Evolutionary conservation across 805 yeast genomes (phyloP), one percentile per base, ranked within the genome.

Genomic region (Kluyveromyces dobzhanskii): DNA sequence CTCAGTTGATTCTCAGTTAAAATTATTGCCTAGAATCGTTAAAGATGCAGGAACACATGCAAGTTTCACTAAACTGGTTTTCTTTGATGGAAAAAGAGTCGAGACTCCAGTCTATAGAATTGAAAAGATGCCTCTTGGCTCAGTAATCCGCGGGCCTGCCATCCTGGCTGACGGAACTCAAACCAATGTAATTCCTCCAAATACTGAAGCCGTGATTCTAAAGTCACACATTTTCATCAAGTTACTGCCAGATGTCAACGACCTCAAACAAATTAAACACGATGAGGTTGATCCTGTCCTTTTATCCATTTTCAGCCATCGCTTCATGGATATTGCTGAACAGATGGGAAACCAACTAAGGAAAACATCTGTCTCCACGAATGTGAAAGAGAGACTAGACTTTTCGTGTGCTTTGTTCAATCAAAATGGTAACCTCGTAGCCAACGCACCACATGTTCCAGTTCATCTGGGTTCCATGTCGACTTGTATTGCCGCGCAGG

Each of bases 301-400:
- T 46, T 59, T 85, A 29, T 81, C 94, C 0, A 80, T 85, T 17
- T 85, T 85, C 60, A 80, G 85, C 25, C 87, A 84, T 57, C 66
- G 94, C 44, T 85, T 85, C 57, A 84, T 85, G 90, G 86, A 85
- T 45, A 84, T 85, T 57, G 95, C 95, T 7, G 94, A 85, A 49
- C 90, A 82, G 54, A 85, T 85, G 94, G 90, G 94, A 28, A 73
- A 73, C 27, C 80, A 88, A 4, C 65, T 85, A 40, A 82, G 83
- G 47, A 80, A 81, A 59, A 85, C 92, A 0, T 71, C 90, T 2
- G 86, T 85, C 8, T 78, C 86, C 4, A 82, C 88, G 2, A 85
- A 85, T 52, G 88, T 85, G 29, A 85, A 85, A 53, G 94, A 85
- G 54, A 66, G 95, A 38, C 62, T 84, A 26, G 94, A 85, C 56